Evolutionary conservation across 1,139 yeast species (phyloP), one percentile per base, ranked within the genome.

Genomic region (Candida sp.): DNA sequence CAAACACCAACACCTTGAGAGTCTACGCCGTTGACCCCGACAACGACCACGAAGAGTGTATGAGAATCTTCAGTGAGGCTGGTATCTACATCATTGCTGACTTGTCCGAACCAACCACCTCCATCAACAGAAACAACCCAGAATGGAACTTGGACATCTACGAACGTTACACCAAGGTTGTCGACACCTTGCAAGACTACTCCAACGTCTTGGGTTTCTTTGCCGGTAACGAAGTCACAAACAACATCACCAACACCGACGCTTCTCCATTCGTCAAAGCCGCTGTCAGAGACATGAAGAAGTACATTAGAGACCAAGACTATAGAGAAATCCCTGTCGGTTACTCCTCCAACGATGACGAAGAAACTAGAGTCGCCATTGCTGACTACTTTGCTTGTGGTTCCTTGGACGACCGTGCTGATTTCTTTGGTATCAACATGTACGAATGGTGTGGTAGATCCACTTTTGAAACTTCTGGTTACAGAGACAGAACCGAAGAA

Each of bases 371-470:
- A 68, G 72, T 81, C 51, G 90, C 91, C 37, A 84, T 94, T 56
- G 89, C 91, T 68, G 88, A 86, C 62, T 93, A 90, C 68, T 80
- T 93, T 61, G 86, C 91, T 54, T 93, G 98, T 71, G 86, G 86
- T 54, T 77, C 74, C 37, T 76, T 77, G 32, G 88, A 84, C 47
- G 81, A 76, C 35, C 85, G 94, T 46, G 84, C 96, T 17, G 98
- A 92, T 66, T 92, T 92, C 72, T 90, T 90, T 64, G 98, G 97
- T 49, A 82, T 93, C 63, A 92, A 93, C 76, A 88, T 94, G 60
- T 92, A 92, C 70, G 91, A 88, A 68, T 87, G 98, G 98, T 92
- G 98, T 70, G 88, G 92, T 12, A 88, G 93, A 46, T 66, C 81
- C 22, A 76, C 81, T 50, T 90, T 87, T 81, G 60, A 72, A 47